phyloP scores from a whole-genome alignment of 2,329 filamentous ascomycete genomes.

The Curvularia verruculosa region DNA sequence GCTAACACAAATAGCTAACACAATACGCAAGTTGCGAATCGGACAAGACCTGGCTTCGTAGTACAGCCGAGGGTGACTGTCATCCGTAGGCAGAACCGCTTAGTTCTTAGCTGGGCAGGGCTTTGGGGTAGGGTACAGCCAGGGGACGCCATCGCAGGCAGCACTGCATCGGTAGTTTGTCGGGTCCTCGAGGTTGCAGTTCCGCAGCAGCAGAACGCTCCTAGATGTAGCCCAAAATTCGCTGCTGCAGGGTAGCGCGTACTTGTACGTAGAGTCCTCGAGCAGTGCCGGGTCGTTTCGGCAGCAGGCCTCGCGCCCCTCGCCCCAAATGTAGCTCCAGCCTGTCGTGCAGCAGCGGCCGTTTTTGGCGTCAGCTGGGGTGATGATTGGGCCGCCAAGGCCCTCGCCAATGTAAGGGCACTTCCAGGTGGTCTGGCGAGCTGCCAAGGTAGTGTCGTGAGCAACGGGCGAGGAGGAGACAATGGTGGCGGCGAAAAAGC shows the following conservation, averaged over 20 bases:
- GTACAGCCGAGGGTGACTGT: neutral
- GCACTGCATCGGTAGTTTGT: neutral
- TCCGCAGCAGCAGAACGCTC: neutral
- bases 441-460: neutral
- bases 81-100: neutral
- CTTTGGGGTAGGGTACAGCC: conserved; percentile 1
- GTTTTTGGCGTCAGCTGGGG: neutral
- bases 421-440: neutral
- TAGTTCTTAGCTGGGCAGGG: conserved; percentile 1
- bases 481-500: neutral
- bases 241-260: conserved; percentile 1
- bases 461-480: conserved; percentile 1
- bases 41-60: neutral
- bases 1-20: too few relatives aligned
- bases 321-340: neutral
- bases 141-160: neutral
- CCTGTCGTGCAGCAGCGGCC: conserved; percentile 2
- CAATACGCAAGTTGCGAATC: neutral
- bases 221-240: neutral
- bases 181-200: neutral
- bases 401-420: neutral
- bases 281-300: conserved; percentile 1
- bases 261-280: neutral
- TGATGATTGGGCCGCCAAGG: neutral
- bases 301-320: conserved; percentile 1